Conservation (phyloP, 129 eudicot species). For the Logfia minima region DNA sequence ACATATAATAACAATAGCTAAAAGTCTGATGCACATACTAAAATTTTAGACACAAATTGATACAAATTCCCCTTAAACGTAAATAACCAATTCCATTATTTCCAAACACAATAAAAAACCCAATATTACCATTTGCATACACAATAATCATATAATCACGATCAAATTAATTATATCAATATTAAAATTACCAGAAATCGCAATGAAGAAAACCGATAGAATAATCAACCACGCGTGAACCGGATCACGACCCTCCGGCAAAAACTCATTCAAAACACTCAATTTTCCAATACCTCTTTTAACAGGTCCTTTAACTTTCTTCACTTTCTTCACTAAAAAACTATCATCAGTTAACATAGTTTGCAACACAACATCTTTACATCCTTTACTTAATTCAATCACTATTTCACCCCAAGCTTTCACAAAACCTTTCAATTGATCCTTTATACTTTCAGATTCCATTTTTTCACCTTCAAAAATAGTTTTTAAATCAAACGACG, state of each 20-base stretch:
- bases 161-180: not conserved
- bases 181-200: conserved; percentile 54
- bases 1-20: no score
- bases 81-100: not conserved
- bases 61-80: not conserved
- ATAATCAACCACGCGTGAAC: conserved; percentile 76
- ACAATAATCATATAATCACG: not conserved
- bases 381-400: conserved; percentile 72
- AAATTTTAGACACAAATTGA: not conserved
- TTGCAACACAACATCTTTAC: conserved; percentile 72
- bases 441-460: conserved; percentile 68
- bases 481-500: conserved; percentile 36
- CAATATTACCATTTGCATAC: not conserved
- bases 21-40: not conserved
- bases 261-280: conserved; percentile 67
- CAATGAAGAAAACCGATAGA: conserved; percentile 55
- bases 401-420: conserved; percentile 86
- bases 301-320: conserved; percentile 39
- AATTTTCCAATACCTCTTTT: conserved; percentile 39
- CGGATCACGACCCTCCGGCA: conserved; percentile 99
- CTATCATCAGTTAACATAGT: conserved; percentile 69
- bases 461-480: conserved; percentile 33
- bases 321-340: conserved; percentile 47
- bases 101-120: not conserved
- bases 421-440: conserved; percentile 84